Evolutionary conservation across 176 grass and related monocot genomes (phyloP), one percentile per base, ranked within the genome.

Genomic region (Pontederia paniculata): DNA sequence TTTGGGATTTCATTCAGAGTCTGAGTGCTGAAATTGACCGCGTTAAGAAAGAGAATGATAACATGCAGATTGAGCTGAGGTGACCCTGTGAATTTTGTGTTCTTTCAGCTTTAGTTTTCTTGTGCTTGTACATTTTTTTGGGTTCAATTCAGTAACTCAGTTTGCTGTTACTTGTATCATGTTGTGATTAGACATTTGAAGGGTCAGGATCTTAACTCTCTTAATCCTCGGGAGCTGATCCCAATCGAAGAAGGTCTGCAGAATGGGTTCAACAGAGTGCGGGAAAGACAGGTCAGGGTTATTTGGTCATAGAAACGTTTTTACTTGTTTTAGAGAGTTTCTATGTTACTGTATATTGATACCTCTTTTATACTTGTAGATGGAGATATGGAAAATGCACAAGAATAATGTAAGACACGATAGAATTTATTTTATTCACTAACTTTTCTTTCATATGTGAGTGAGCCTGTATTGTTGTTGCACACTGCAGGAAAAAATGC

Each of bases 61-160:
- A 78, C 57, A 96, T 89, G 91, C 91, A 96, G 79, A 81, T 96
- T 49, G 86, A 96, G 70, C 77, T 96, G 49, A 89, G 91, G 91
- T 78, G 28, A 37, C 28, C 28, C 28, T 37, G 28, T 37, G 28
- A 37, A 37, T 6, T 5, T 49, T 75, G 60, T 54, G 47, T 23
- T 17, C 48, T 65, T 58, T 16, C 8, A 17, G 21, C 31, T 19
- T 15, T 51, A 49, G 21, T 66, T 25, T 18, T 21, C 25, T 25
- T 69, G 77, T 41, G 0, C 44, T 48, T 50, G 20, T 1, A 2
- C 31, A 44, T 19, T 21, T 21, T 70, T 12, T 12, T 47, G 56
- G 8, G 20, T 18, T 71, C 68, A 2, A 48, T 60, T 66, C 13
- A 16, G 11, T 60, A 16, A 17, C 47, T 4, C 50, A 48, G 52